A percentile compares a stretch with the other conserved stretches of the same genome.
Evolutionary conservation across 305 asterid species (phyloP).

Genomic region (Lippia alba): DNA sequence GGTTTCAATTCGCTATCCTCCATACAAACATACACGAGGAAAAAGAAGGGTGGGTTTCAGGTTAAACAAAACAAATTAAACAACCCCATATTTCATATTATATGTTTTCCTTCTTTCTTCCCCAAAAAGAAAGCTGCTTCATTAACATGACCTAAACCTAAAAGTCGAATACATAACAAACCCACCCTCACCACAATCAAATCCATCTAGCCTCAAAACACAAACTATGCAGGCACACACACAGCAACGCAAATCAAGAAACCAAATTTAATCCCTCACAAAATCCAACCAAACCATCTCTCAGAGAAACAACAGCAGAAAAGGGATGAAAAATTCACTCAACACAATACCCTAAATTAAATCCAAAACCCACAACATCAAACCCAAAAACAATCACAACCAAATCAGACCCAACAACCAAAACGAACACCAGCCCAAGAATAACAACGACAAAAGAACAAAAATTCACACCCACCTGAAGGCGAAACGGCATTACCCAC

Average conservation of each 20-base stretch:
- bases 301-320: background rate
- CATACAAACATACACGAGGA: background rate
- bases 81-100: background rate
- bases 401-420: slow-evolving; percentile 34
- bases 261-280: background rate
- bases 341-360: slow-evolving; percentile 23
- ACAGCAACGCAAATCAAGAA: background rate
- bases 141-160: slow-evolving; percentile 4
- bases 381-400: slow-evolving; percentile 11
- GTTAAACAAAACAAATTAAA: background rate
- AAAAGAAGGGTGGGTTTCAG: background rate
- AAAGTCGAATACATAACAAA: slow-evolving; percentile 1
- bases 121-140: background rate
- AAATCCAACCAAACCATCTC: background rate
- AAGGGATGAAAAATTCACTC: slow-evolving; percentile 3
- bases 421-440: background rate
- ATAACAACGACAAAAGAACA: background rate
- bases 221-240: background rate
- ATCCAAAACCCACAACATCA: slow-evolving; percentile 9
- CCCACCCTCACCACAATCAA: slow-evolving; percentile 15
- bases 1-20: background rate
- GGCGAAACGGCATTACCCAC: slow-evolving; percentile 58
- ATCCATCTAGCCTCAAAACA: slow-evolving; percentile 12
- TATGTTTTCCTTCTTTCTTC: background rate
- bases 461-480: slow-evolving; percentile 34